Percentiles rank a stretch among this genome's conserved stretches.
phyloP scores from a whole-genome alignment of 805 yeast species.

The Nadsonia fulvescens region DNA sequence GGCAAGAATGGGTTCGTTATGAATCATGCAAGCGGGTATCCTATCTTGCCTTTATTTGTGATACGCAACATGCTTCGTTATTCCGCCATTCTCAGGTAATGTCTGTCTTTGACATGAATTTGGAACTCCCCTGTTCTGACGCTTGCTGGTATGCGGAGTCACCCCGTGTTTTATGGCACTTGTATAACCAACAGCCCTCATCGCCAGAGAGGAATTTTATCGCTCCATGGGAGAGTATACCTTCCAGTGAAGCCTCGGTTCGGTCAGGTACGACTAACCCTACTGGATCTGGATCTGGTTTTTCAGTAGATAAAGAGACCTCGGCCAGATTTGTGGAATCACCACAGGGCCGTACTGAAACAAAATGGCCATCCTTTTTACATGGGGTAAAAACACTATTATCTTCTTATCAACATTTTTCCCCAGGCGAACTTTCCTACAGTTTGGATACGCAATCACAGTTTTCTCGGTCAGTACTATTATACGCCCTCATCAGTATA shows the following conservation, averaged over 20 bases:
- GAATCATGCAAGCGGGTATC: conserved; percentile 26
- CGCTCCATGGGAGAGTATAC: conserved; percentile 4
- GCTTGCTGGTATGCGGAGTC: conserved; percentile 24
- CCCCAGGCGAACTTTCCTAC: conserved; percentile 19
- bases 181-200: conserved; percentile 6
- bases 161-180: conserved; percentile 7
- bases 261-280: conserved; percentile 4
- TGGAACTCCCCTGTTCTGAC: conserved; percentile 29
- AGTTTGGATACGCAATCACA: conserved; percentile 20
- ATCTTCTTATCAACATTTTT: conserved; percentile 17
- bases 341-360: conserved; percentile 7
- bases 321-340: no score
- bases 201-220: conserved; percentile 5
- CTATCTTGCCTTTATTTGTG: conserved; percentile 25
- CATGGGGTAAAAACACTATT: conserved; percentile 17
- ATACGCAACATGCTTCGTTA: conserved; percentile 24
- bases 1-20: conserved; percentile 26
- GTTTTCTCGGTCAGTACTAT: conserved; percentile 21
- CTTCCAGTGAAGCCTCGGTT: conserved; percentile 4
- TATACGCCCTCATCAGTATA: conserved; percentile 22
- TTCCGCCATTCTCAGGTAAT: conserved; percentile 19
- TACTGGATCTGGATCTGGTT: conserved; percentile 1
- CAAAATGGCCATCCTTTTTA: conserved; percentile 20
- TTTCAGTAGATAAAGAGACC: no score
- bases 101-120: conserved; percentile 25